phyloP scores from a whole-genome alignment of 2,329 filamentous ascomycete genomes.

The Tolypocladium cylindrosporum region DNA sequence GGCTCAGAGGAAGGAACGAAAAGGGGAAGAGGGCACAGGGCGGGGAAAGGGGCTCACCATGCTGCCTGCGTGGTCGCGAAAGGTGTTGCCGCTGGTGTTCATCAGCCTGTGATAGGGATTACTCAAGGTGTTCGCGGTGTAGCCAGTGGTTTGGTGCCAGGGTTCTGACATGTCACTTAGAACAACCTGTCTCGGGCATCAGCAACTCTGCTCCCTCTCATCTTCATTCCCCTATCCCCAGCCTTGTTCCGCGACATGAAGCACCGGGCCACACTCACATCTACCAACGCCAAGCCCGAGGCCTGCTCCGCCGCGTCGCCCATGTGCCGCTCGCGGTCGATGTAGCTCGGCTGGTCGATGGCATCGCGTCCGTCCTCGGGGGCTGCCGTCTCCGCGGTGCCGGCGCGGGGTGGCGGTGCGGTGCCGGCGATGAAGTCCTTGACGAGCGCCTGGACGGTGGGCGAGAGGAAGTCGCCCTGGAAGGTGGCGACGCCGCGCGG shows the following conservation, averaged over 20 bases:
- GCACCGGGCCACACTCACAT: slow-evolving; percentile 36
- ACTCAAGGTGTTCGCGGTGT: slow-evolving; percentile 83
- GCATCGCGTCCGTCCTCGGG: slow-evolving; percentile 3
- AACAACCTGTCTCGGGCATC: slow-evolving; percentile 49
- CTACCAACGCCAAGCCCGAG: slow-evolving; percentile 46
- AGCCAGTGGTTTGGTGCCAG: slow-evolving; percentile 74
- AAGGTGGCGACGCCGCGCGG: slow-evolving; percentile 88
- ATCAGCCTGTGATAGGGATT: slow-evolving; percentile 97
- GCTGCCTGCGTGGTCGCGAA: slow-evolving; percentile 83
- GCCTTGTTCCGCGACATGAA: neutral
- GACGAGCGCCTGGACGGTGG: slow-evolving; percentile 64
- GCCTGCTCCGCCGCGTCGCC: slow-evolving; percentile 10
- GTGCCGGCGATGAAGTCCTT: slow-evolving; percentile 62
- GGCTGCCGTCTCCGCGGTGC: neutral
- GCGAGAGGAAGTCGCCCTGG: slow-evolving; percentile 84
- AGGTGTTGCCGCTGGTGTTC: slow-evolving; percentile 87
- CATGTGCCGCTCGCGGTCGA: slow-evolving; percentile 50
- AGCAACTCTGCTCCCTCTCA: slow-evolving; percentile 3
- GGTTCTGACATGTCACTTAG: slow-evolving; percentile 98
- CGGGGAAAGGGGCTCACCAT: slow-evolving; percentile 55
- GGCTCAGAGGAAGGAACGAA: neutral
- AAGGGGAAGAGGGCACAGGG: neutral
- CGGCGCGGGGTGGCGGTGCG: slow-evolving; percentile 15
- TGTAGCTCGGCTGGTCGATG: slow-evolving; percentile 45
- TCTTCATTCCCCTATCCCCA: neutral